Percentiles rank a stretch among this genome's conserved stretches.
These are phyloP conservation scores for Paraphoma sp. DNA, from an alignment of 2,329 filamentous ascomycete species.

Conservation along the genomic window DNA sequence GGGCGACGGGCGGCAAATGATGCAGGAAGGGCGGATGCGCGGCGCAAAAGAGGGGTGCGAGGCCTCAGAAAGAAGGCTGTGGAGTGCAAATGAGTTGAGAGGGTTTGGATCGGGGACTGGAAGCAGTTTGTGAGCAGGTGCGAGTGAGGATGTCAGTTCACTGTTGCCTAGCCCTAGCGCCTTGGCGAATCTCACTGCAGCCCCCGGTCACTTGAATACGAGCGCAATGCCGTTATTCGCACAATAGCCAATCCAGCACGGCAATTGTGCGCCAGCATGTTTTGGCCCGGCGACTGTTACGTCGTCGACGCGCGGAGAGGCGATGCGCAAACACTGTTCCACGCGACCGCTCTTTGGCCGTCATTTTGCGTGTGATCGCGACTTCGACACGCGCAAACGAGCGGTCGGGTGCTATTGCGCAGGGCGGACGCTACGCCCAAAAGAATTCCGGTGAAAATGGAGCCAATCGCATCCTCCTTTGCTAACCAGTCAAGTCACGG, in stretches of 20 bases:
- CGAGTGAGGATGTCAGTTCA: constrained; percentile 12
- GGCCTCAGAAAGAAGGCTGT: constrained; percentile 32
- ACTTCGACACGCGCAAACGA: neutral
- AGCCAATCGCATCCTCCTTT: neutral
- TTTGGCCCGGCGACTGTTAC: neutral
- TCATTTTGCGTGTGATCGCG: neutral
- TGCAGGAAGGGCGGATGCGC: constrained; percentile 29
- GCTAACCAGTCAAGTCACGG: neutral
- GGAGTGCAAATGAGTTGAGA: neutral
- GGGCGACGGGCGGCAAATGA: constrained; percentile 34
- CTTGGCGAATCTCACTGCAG: neutral
- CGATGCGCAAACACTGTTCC: neutral
- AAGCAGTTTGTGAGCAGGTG: constrained; percentile 21
- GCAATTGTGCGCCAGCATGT: neutral
- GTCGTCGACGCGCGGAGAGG: constrained; percentile 2
- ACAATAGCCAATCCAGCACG: neutral
- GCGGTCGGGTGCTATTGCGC: constrained; percentile 5
- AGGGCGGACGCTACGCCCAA: constrained; percentile 7
- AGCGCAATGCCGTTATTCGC: neutral
- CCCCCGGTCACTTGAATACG: constrained; percentile 1
- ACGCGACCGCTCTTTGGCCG: constrained; percentile 3
- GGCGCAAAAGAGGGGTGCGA: constrained; percentile 27
- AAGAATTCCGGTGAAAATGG: constrained; percentile 7
- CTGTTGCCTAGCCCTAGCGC: constrained; percentile 4
- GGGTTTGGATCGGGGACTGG: neutral